A percentile compares a stretch with the other conserved stretches of the same genome.
Evolutionary conservation across 2,329 filamentous ascomycete species (phyloP).

Genomic region (Calonectria pauciramosa): DNA sequence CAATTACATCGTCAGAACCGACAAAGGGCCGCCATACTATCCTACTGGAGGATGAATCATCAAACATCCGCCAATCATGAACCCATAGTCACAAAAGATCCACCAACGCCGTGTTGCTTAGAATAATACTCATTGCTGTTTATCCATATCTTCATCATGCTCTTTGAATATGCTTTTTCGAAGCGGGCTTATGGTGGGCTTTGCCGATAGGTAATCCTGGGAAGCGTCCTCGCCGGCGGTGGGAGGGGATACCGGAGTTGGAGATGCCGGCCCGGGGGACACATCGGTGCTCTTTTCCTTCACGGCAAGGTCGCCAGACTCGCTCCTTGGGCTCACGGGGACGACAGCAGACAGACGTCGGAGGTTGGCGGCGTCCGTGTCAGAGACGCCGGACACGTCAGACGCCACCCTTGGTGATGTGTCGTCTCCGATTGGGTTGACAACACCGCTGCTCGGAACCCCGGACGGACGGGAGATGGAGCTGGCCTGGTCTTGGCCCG

Average conservation of each 20-base stretch:
- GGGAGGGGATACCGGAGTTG: conserved; percentile 46
- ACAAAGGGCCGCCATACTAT: conserved; percentile 4
- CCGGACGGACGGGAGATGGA: conserved; percentile 47
- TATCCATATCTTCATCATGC: conserved; percentile 56
- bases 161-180: conserved; percentile 59
- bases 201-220: conserved; percentile 47
- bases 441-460: conserved; percentile 18
- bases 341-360: conserved; percentile 32
- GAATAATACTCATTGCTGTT: conserved; percentile 25
- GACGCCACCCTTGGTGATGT: conserved; percentile 36
- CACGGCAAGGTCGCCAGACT: conserved; percentile 16
- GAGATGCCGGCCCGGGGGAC: conserved; percentile 32
- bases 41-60: conserved; percentile 8
- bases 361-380: conserved; percentile 38
- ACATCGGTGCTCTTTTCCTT: conserved; percentile 22
- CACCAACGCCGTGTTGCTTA: conserved; percentile 38
- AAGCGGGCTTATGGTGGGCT: conserved; percentile 41
- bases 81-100: conserved; percentile 7
- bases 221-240: conserved; percentile 42
- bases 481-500: conserved; percentile 41
- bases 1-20: conserved; percentile 1
- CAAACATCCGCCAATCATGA: conserved; percentile 14
- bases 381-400: conserved; percentile 39
- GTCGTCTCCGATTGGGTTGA: conserved; percentile 27
- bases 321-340: conserved; percentile 40